Evolutionary conservation across 805 yeast genomes (phyloP), one percentile per base, ranked within the genome.

Genomic region (Schizosaccharomyces pombe): DNA sequence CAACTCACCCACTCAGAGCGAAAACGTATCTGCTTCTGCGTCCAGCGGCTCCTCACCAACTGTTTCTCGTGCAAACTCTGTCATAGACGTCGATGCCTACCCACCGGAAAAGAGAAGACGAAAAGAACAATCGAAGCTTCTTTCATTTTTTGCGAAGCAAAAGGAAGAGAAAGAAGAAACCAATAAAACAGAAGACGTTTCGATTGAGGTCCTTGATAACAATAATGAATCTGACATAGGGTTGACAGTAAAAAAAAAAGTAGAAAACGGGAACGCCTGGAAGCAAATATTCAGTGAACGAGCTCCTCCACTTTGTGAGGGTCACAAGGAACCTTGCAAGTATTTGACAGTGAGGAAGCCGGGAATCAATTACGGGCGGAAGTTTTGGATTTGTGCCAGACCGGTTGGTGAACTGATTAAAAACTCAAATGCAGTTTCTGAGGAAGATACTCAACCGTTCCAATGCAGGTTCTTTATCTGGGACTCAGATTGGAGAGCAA

Each of bases 311-410:
- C 47, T 55, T 1, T 66, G 69, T 52, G 32, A 53, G 3, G 61
- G 51, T 28, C 72, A 69, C 54, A 47, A 56, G 6, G 68, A 66
- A 57, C 68, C 68, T 1, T 67, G 71, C 55, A 58, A 58, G 11
- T 57, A 63, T 29, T 57, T 59, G 47, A 56, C 54, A 5, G 58
- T 68, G 4, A 64, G 60, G 30, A 67, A 66, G 52, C 58, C 61
- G 5, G 70, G 70, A 1, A 59, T 62, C 11, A 67, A 68, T 52
- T 60, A 61, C 52, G 71, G 71, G 31, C 62, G 70, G 11, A 60
- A 60, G 9, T 69, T 69, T 55, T 69, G 72, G 72, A 58, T 62
- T 6, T 69, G 72, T 54, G 54, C 61, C 2, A 58, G 62, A 49
- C 61, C 60, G 2, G 54, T 55, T 28, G 59, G 60, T 5, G 57